Percentiles rank a stretch among this genome's conserved stretches.
Evolutionary conservation across 2,329 filamentous ascomycete species (phyloP).

Genomic region (Pseudopyricularia cyperi): DNA sequence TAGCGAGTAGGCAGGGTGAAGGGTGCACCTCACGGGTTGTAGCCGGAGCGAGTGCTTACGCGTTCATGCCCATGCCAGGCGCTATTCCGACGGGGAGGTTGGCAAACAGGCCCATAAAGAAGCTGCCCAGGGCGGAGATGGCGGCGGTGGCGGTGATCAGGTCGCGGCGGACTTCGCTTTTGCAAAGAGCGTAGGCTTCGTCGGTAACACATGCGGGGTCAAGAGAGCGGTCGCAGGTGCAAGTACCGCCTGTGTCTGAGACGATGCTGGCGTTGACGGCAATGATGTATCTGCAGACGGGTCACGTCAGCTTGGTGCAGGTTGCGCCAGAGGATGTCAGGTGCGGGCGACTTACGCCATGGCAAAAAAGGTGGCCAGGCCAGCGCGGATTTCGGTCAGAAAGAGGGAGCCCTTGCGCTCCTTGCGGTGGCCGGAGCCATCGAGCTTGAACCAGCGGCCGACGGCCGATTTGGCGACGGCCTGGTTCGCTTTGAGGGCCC

Average conservation of each 20-base stretch:
- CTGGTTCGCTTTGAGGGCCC: conserved; percentile 36
- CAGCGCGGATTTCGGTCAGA: conserved; percentile 73
- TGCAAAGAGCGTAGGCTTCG: conserved; percentile 50
- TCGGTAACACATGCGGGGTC: conserved; percentile 42
- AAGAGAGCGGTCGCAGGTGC: conserved; percentile 47
- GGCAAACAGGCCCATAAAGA: conserved; percentile 71
- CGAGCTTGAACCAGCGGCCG: conserved; percentile 65
- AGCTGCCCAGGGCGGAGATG: conserved; percentile 66
- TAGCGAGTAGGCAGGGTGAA: background rate
- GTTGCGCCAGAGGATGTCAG: background rate
- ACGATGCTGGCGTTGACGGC: conserved; percentile 39
- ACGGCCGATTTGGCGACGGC: conserved; percentile 51
- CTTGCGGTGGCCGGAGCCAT: conserved; percentile 57
- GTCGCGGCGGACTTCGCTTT: conserved; percentile 55
- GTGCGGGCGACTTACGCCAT: conserved; percentile 20
- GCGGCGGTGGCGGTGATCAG: conserved; percentile 76
- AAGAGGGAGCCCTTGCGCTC: conserved; percentile 66
- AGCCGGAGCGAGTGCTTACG: conserved; percentile 21
- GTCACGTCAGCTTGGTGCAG: background rate
- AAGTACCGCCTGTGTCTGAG: conserved; percentile 60
- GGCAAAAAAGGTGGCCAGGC: conserved; percentile 67
- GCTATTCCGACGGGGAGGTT: conserved; percentile 65
- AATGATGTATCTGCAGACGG: conserved; percentile 27
- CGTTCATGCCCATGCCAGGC: conserved; percentile 72
- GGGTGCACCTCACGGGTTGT: no score